These are phyloP conservation scores for Knufia fluminis DNA, from an alignment of 2,329 filamentous ascomycete species.

Conservation along the genomic window DNA sequence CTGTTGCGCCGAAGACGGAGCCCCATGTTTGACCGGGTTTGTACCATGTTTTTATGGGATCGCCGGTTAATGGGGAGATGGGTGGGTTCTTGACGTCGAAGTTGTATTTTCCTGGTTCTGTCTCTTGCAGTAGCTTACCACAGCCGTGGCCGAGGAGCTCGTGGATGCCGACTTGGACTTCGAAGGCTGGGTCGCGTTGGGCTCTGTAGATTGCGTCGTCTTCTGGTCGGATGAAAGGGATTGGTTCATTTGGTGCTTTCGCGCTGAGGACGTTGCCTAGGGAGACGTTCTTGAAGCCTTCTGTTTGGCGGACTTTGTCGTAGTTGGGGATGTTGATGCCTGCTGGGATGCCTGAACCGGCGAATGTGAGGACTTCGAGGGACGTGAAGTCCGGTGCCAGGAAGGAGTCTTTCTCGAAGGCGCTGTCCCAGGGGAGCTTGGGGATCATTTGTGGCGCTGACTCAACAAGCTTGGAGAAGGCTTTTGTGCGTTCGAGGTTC, in stretches of 20 bases:
- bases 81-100: constrained; percentile 78
- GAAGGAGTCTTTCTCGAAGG: constrained; percentile 96
- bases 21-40: constrained; percentile 94
- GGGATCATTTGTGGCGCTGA: constrained; percentile 77
- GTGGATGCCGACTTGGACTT: constrained; percentile 92
- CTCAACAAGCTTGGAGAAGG: constrained; percentile 76
- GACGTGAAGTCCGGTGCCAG: constrained; percentile 92
- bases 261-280: constrained; percentile 87
- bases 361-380: constrained; percentile 80
- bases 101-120: constrained; percentile 70
- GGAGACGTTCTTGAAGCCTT: constrained; percentile 64
- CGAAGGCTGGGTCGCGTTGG: constrained; percentile 79
- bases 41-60: constrained; percentile 79
- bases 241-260: constrained; percentile 82
- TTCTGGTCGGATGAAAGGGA: constrained; percentile 74
- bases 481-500: constrained; percentile 80
- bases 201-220: constrained; percentile 72
- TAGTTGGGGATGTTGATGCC: constrained; percentile 43
- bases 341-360: constrained; percentile 52
- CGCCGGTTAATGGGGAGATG: constrained; percentile 65
- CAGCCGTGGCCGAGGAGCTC: constrained; percentile 84
- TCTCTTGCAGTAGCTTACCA: constrained; percentile 89
- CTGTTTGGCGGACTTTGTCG: constrained; percentile 50
- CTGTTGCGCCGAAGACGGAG: constrained; percentile 78
- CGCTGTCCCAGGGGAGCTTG: constrained; percentile 74